A percentile compares a stretch with the other conserved stretches of the same genome.
Conservation (phyloP, 768 basidiomycete species). For the Trametes cubensis region DNA sequence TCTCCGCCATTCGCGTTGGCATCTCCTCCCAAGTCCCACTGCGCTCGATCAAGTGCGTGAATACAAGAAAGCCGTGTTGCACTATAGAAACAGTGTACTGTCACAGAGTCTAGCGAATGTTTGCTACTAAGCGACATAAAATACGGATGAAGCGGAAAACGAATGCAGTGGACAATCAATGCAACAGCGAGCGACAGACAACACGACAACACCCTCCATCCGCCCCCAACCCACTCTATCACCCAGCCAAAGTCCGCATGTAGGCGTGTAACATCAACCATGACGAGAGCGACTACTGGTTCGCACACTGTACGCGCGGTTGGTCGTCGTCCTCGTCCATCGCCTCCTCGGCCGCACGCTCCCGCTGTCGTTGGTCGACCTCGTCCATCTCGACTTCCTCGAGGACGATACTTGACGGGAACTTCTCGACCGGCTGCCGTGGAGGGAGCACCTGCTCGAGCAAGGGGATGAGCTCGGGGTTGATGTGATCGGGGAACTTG, state of each 20-base stretch:
- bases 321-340: conserved; percentile 92
- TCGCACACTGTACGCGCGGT: conserved; percentile 94
- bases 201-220: conserved; percentile 14
- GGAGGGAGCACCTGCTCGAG: conserved; percentile 88
- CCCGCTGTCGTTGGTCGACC: conserved; percentile 68
- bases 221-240: conserved; percentile 6
- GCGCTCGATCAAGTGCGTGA: too few relatives aligned
- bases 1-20: background rate
- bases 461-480: conserved; percentile 61
- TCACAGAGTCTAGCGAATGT: conserved; percentile 23
- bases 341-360: conserved; percentile 62
- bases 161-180: conserved; percentile 25
- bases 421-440: conserved; percentile 66
- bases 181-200: conserved; percentile 20
- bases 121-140: conserved; percentile 25
- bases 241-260: background rate
- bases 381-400: conserved; percentile 89
- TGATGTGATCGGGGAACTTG: conserved; percentile 85
- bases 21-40: too few relatives aligned
- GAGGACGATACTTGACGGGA: conserved; percentile 63
- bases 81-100: conserved; percentile 23
- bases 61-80: conserved; percentile 11
- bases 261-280: background rate
- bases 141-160: conserved; percentile 18
- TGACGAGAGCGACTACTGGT: conserved; percentile 55